Conservation (phyloP, 2,329 filamentous ascomycete genomes). For the Trichoderma brevicompactum region DNA sequence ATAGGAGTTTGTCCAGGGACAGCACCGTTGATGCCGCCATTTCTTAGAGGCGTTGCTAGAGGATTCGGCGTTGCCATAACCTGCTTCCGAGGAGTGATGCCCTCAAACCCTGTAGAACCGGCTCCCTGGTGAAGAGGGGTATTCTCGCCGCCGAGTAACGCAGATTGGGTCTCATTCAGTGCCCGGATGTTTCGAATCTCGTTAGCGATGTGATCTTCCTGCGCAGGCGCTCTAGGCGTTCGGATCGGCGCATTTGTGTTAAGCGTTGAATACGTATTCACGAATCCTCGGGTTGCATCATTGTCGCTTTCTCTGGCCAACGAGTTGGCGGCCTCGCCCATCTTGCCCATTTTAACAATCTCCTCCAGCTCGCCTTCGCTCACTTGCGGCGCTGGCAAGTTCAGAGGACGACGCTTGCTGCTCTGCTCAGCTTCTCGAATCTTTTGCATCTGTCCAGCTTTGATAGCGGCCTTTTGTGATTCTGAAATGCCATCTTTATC, state of each 20-base stretch:
- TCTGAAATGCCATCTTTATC: slow-evolving; percentile 81
- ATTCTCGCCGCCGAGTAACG: slow-evolving; percentile 90
- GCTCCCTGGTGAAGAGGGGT: slow-evolving; percentile 81
- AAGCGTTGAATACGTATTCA: slow-evolving; percentile 84
- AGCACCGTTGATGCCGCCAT: slow-evolving; percentile 62
- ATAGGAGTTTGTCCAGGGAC: slow-evolving; percentile 80
- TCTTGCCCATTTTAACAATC: slow-evolving; percentile 98
- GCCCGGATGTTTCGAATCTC: slow-evolving; percentile 94
- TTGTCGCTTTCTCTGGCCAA: slow-evolving; percentile 80
- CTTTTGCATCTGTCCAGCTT: slow-evolving; percentile 92
- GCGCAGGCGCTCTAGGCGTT: slow-evolving; percentile 86
- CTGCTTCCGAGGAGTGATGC: slow-evolving; percentile 79
- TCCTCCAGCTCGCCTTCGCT: slow-evolving; percentile 92
- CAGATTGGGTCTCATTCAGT: slow-evolving; percentile 91
- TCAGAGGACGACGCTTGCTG: slow-evolving; percentile 85
- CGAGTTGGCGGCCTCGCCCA: slow-evolving; percentile 81
- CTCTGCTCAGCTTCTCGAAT: slow-evolving; percentile 96
- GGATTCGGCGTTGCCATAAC: slow-evolving; percentile 91
- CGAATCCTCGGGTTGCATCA: slow-evolving; percentile 79
- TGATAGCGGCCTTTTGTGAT: slow-evolving; percentile 83
- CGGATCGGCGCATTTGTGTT: slow-evolving; percentile 85
- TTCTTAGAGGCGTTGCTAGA: slow-evolving; percentile 82
- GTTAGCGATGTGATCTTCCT: slow-evolving; percentile 95
- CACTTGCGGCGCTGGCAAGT: slow-evolving; percentile 86
- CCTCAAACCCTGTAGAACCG: slow-evolving; percentile 85